These are phyloP conservation scores for Microbotryum scabiosae DNA, from an alignment of 1,284 basidiomycete species.

Conservation along the genomic window DNA sequence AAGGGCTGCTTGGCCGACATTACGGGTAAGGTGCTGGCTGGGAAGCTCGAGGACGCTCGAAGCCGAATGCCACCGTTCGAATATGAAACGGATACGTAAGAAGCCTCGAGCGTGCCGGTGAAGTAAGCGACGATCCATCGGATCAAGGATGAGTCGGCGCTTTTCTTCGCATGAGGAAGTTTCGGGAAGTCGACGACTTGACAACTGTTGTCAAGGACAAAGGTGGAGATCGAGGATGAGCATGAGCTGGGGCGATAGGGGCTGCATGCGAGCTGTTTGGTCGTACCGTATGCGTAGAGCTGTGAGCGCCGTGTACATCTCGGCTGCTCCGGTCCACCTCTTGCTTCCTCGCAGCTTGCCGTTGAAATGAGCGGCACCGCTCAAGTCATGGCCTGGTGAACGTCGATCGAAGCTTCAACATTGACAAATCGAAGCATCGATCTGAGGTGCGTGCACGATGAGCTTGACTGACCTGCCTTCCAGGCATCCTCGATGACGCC, in stretches of 20 bases:
- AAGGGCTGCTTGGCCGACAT: conserved; percentile 25
- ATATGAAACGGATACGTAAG: too few species aligned
- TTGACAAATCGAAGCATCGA: not conserved
- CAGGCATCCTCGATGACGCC: conserved; percentile 33
- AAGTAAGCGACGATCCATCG: conserved; percentile 32
- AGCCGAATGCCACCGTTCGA: not conserved
- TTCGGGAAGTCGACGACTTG: conserved; percentile 34
- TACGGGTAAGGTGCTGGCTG: not conserved
- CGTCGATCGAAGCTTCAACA: not conserved
- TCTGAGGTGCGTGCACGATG: not conserved
- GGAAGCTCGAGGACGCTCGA: too few species aligned
- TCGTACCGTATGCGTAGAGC: conserved; percentile 32
- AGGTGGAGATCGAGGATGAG: not conserved
- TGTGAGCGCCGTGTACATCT: conserved; percentile 33
- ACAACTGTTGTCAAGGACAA: conserved; percentile 6
- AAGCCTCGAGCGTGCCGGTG: not conserved
- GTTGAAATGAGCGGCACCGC: conserved; percentile 30
- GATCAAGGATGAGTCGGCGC: not conserved
- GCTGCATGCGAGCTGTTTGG: too few species aligned
- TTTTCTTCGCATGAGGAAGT: not conserved
- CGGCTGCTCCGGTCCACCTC: conserved; percentile 37
- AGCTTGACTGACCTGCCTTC: conserved; percentile 15
- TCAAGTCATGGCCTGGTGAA: conserved; percentile 30
- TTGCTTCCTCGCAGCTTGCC: conserved; percentile 26
- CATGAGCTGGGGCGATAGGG: not conserved